These are phyloP conservation scores for Auriscalpium orientale DNA, from an alignment of 768 basidiomycete genomes.

Conservation along the genomic window DNA sequence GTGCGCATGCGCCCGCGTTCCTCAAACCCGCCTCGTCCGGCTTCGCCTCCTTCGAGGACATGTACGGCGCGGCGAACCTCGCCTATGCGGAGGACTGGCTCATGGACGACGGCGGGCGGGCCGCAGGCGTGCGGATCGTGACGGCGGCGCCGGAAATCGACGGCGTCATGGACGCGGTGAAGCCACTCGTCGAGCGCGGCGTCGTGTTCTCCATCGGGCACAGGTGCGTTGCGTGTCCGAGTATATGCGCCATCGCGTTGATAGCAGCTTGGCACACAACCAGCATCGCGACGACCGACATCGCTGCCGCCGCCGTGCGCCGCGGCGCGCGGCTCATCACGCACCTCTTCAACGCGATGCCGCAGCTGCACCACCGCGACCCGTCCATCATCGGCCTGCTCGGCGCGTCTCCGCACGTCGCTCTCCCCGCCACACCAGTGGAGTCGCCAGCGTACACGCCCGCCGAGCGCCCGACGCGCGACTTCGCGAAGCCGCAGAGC, in stretches of 20 bases:
- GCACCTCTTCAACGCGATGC: conserved; percentile 92
- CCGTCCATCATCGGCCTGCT: conserved; percentile 87
- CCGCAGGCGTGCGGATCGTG: conserved; percentile 63
- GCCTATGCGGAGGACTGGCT: conserved; percentile 61
- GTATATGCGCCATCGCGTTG: conserved; percentile 5
- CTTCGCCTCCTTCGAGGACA: conserved; percentile 59
- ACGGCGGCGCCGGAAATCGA: conserved; percentile 84
- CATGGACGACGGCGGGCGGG: conserved; percentile 33
- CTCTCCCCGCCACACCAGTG: conserved; percentile 31
- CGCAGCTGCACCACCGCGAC: conserved; percentile 82
- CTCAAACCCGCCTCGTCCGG: conserved; percentile 58
- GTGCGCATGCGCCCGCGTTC: conserved; percentile 69
- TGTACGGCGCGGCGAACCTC: conserved; percentile 65
- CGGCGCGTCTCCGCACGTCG: conserved; percentile 63
- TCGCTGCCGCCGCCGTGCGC: conserved; percentile 63
- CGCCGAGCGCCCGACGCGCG: conserved; percentile 4
- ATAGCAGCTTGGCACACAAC: neutral
- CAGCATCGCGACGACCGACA: conserved; percentile 68
- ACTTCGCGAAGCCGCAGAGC: conserved; percentile 14
- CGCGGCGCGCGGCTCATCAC: conserved; percentile 82
- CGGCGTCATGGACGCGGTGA: conserved; percentile 69
- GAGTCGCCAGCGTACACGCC: conserved; percentile 15
- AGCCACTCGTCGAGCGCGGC: conserved; percentile 52
- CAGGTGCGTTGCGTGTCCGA: conserved; percentile 38
- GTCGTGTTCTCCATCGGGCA: conserved; percentile 85